Evolutionary conservation across 1,139 yeast genomes (phyloP).

Genomic region (Arxiozyma slooffiae): DNA sequence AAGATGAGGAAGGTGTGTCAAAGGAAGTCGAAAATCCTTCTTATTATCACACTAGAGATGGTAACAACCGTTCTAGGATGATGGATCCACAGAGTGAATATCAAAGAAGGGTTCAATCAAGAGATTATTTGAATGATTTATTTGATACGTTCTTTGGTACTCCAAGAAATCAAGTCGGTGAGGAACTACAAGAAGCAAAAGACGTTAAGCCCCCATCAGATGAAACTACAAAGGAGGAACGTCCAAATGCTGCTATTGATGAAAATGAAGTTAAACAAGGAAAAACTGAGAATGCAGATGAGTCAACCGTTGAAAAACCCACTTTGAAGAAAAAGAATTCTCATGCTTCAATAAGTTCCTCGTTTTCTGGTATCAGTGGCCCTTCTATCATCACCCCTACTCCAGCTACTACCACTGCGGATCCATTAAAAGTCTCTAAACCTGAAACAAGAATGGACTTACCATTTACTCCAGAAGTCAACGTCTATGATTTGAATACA

Average conservation of each 20-base stretch:
- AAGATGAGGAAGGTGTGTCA: background rate
- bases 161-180: background rate
- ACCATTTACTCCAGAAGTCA: slow-evolving; percentile 48
- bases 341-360: slow-evolving; percentile 21
- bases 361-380: too few relatives aligned
- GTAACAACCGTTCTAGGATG: background rate
- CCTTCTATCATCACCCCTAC: slow-evolving; percentile 11
- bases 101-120: slow-evolving; percentile 5
- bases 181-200: slow-evolving; percentile 1
- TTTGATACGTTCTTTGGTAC: slow-evolving; percentile 16
- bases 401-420: slow-evolving; percentile 33
- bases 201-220: slow-evolving; percentile 6
- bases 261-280: slow-evolving; percentile 1
- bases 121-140: slow-evolving; percentile 13
- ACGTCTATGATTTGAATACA: slow-evolving; percentile 40
- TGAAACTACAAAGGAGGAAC: slow-evolving; percentile 1
- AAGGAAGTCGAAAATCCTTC: slow-evolving; percentile 1
- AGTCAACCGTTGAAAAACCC: background rate
- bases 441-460: slow-evolving; percentile 36
- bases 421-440: slow-evolving; percentile 37
- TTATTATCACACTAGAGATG: slow-evolving; percentile 2
- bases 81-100: background rate
- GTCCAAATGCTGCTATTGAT: background rate
- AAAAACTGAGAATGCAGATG: slow-evolving; percentile 3
- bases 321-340: slow-evolving; percentile 6